These are phyloP conservation scores for Trifolium subterraneum DNA, from an alignment of 306 rosid species.

Conservation along the genomic window DNA sequence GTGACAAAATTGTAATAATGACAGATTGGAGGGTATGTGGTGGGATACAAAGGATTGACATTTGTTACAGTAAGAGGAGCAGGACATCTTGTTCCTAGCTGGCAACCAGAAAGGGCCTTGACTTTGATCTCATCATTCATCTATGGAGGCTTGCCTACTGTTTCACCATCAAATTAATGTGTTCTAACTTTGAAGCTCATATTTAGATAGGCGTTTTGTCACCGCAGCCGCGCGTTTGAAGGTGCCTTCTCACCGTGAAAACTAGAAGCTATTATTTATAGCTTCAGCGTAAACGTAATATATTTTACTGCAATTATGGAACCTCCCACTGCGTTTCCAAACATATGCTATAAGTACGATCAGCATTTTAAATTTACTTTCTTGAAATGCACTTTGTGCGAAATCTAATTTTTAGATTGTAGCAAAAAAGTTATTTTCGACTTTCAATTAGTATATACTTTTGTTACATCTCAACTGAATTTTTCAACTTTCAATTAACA, in stretches of 20 bases:
- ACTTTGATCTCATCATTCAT: conserved; percentile 59
- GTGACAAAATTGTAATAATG: background rate
- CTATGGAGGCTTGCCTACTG: conserved; percentile 46
- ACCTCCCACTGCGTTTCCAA: too few relatives aligned
- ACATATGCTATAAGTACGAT: background rate
- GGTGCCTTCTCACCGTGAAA: too few relatives aligned
- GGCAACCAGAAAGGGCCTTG: conserved; percentile 62
- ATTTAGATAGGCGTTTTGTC: too few relatives aligned
- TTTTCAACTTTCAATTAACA: too few relatives aligned
- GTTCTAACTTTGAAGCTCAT: background rate
- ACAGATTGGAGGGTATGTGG: conserved; percentile 68
- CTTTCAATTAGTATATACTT: too few relatives aligned
- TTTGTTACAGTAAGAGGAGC: conserved; percentile 66
- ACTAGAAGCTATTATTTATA: too few relatives aligned
- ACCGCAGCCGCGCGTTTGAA: too few relatives aligned
- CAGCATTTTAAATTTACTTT: background rate
- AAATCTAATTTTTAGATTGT: background rate
- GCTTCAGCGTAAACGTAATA: too few relatives aligned
- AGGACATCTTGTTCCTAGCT: conserved; percentile 67
- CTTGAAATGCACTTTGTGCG: conserved; percentile 24
- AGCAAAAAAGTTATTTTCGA: background rate
- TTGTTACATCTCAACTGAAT: too few relatives aligned
- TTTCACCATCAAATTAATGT: conserved; percentile 31
- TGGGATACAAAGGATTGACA: conserved; percentile 53
- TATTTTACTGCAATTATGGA: too few relatives aligned